Evolutionary conservation across 2,329 filamentous ascomycete genomes (phyloP).

Genomic region (Elsinoe ampelina): DNA sequence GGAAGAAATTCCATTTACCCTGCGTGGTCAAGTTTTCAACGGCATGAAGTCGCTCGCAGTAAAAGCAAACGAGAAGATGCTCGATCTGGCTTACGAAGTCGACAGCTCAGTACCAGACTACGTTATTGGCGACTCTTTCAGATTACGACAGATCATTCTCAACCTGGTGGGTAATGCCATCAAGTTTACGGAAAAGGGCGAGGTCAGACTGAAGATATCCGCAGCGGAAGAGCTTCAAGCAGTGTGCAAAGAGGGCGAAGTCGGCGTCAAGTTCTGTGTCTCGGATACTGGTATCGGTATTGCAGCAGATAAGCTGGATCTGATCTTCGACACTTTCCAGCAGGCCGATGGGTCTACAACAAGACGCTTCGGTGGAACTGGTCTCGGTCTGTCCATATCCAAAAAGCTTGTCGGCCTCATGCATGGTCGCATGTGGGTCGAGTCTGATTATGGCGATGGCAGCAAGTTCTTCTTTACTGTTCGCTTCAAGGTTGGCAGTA

Average conservation of each 20-base stretch:
- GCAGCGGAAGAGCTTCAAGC: constrained; percentile 50
- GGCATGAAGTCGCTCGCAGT: constrained; percentile 94
- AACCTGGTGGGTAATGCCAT: constrained; percentile 97
- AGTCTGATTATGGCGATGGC: constrained; percentile 81
- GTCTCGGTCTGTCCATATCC: constrained; percentile 87
- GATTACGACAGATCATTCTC: constrained; percentile 88
- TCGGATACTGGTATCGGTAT: constrained; percentile 96
- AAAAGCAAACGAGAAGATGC: constrained; percentile 89
- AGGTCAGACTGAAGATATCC: constrained; percentile 89
- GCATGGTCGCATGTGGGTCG: constrained; percentile 94
- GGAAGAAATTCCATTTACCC: constrained; percentile 92
- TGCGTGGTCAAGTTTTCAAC: constrained; percentile 92
- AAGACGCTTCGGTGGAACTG: constrained; percentile 89
- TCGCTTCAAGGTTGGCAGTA: constrained; percentile 72
- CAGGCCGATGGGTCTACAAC: constrained; percentile 97
- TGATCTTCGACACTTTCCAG: constrained; percentile 98
- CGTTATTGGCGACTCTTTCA: constrained; percentile 92
- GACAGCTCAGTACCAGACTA: constrained; percentile 91
- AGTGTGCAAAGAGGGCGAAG: constrained; percentile 62
- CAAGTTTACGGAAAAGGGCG: constrained; percentile 95
- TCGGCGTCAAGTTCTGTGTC: constrained; percentile 91
- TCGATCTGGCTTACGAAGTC: constrained; percentile 87
- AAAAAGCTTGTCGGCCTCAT: constrained; percentile 91
- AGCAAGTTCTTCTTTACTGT: constrained; percentile 97
- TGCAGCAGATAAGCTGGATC: constrained; percentile 83